Evolutionary conservation across 1,284 basidiomycete species (phyloP), one percentile per base, ranked within the genome.

Genomic region (Leccinum subspadiceum): DNA sequence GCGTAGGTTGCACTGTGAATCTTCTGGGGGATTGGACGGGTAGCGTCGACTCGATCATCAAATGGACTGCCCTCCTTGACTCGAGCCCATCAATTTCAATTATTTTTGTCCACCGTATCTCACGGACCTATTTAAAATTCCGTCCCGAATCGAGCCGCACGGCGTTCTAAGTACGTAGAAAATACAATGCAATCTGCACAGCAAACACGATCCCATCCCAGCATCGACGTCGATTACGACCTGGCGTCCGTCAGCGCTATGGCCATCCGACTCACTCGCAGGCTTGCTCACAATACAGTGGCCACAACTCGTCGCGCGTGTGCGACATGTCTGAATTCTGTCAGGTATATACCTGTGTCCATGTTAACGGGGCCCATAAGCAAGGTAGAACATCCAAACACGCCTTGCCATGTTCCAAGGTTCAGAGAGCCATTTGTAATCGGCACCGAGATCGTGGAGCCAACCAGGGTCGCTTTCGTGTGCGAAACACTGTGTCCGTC

Each of bases 391-490:
- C 13, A 52, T 53, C 24, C 24, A 53, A 26, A 58, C 74, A 64
- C 50, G 81, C 89, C 93, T 81, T 96, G 94, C 94, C 94, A 97
- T 17, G 92, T 96, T 4, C 94, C 95, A 44, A 96, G 78, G 65
- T 91, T 93, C 63, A 96, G 77, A 52, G 81, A 80, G 2, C 90
- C 93, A 61, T 91, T 82, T 1, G 92, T 92, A 68, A 97, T 94
- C 4, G 94, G 94, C 29, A 96, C 80, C 12, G 89, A 88, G 66
- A 96, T 81, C 1, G 90, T 87, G 20, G 90, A 83, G 31, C 94
- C 94, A 54, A 96, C 78, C 35, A 97, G 79, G 2, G 92, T 85
- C 3, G 92, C 85, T 74, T 97, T 97, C 26, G 93, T 93, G 73
- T 98, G 95, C 13, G 94, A 96, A 51, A 91, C 92, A 6, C 90